These are phyloP conservation scores for Heteromeles arbutifolia DNA, from an alignment of 306 rosid species.

Conservation along the genomic window DNA sequence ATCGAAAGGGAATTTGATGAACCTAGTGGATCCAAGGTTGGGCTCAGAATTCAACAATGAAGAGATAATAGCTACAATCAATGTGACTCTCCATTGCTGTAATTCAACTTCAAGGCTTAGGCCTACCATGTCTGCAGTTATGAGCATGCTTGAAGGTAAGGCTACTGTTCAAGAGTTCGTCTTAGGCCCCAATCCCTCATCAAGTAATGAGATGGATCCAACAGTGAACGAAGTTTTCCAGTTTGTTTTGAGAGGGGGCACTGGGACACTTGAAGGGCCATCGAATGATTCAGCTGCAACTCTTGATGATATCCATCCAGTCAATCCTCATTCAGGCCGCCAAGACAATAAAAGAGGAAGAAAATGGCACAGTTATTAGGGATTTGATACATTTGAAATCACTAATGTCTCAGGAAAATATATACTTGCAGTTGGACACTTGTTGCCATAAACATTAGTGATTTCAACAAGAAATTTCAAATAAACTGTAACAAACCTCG, in stretches of 20 bases:
- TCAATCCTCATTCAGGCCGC: conserved; percentile 14
- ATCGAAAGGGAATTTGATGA: too few species aligned
- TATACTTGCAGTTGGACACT: conserved; percentile 62
- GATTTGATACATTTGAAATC: conserved; percentile 10
- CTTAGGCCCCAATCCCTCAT: not conserved
- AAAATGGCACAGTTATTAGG: too few species aligned
- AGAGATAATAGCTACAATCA: conserved; percentile 32
- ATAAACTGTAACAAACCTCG: conserved; percentile 42
- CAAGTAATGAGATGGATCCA: not conserved
- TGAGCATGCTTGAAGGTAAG: conserved; percentile 31
- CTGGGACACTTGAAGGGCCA: conserved; percentile 1
- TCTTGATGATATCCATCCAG: conserved; percentile 22
- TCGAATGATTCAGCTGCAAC: conserved; percentile 16
- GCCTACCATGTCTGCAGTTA: conserved; percentile 35
- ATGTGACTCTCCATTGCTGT: conserved; percentile 34
- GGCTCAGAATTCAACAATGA: too few species aligned
- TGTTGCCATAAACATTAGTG: conserved; percentile 50
- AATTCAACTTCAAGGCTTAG: conserved; percentile 19
- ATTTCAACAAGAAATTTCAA: conserved; percentile 77
- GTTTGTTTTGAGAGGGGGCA: not conserved
- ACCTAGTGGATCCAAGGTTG: too few species aligned
- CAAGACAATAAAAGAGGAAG: not conserved
- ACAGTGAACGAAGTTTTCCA: not conserved
- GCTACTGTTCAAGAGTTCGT: conserved; percentile 10
- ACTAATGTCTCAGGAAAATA: conserved; percentile 80